These are phyloP conservation scores for Akanthomyces uredinophilus DNA, from an alignment of 2,329 filamentous ascomycete species.

Conservation along the genomic window DNA sequence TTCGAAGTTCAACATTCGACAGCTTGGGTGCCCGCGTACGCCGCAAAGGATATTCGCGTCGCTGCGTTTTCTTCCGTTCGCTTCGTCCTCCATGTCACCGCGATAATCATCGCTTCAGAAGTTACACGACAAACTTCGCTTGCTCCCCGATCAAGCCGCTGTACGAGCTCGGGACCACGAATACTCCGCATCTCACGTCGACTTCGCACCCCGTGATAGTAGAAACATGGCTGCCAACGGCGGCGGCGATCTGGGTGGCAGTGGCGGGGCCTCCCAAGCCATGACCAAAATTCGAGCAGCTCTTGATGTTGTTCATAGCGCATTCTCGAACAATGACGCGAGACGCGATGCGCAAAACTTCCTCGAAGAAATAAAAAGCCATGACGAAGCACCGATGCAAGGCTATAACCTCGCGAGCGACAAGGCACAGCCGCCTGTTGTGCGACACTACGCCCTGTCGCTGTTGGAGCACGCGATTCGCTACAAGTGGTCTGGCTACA, in stretches of 20 bases:
- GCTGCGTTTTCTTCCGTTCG: constrained; percentile 4
- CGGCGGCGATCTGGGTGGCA: constrained; percentile 25
- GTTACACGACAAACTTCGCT: constrained; percentile 2
- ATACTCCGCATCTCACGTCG: not conserved
- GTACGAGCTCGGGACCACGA: not conserved
- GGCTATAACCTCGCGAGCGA: constrained; percentile 80
- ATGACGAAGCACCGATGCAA: constrained; percentile 73
- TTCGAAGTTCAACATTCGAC: constrained; percentile 7
- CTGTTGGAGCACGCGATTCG: constrained; percentile 85
- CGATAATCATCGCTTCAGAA: constrained; percentile 12
- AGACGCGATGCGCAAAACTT: constrained; percentile 79
- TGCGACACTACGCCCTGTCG: constrained; percentile 90
- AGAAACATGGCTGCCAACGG: constrained; percentile 35
- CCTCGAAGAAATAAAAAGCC: constrained; percentile 78
- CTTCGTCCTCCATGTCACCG: constrained; percentile 11
- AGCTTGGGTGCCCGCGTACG: not conserved
- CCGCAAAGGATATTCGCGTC: not conserved
- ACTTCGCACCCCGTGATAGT: constrained; percentile 7
- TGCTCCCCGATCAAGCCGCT: constrained; percentile 1
- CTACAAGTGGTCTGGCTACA: constrained; percentile 75
- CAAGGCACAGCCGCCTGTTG: constrained; percentile 67
- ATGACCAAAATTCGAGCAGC: constrained; percentile 74
- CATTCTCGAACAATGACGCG: constrained; percentile 72
- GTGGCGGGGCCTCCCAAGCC: constrained; percentile 37
- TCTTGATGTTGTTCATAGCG: constrained; percentile 80